Base-by-base conservation (phyloP, 2,329 filamentous ascomycete species). In the Sporothrix protearum region DNA sequence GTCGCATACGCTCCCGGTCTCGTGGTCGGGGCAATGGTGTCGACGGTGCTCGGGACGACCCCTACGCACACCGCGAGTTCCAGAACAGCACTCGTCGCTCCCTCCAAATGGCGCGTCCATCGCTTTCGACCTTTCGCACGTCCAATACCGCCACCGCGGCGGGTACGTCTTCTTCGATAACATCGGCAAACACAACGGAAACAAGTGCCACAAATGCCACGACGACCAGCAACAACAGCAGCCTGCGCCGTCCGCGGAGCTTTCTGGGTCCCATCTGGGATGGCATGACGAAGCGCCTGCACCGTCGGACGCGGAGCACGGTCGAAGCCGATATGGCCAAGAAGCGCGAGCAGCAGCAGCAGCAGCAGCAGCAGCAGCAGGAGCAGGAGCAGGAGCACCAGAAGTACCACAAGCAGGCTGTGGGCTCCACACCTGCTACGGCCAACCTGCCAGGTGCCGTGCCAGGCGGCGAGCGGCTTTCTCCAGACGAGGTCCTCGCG, bases 401-500 rank as follows among this genome's bases (percentile, higher is more conserved):
- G 14, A 19, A 67, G 33, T 25, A 36, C 53, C 57, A 16, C 9
- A 68, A 45, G 64, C 47, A 66, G 10, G 28, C 51, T 12, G 53
- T 53, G 45, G 63, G 64, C 28, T 28, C 59, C 8, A 25, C 36
- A 16, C 28, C 45, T 67, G 8, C 10, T 5, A 7, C 45, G 45
- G 9, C 53, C 3, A 5, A 14, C 42, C n/a, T 42, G 55, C 45
- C 33, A 22, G 19, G 28, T 36, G 12, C 16, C 51, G 7, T 28
- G 33, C n/a, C 61, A 19, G 45, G 36, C 49, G n/a, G 45, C 3
- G 69, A 42, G 70, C 79, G 78, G 53, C 81, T 79, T 36, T 77
- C 80, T 5, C 77, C 80, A 3, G 87, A 89, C 68, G 85, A 88
- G 71, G 83, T 88, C 69, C 75, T 87, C 76, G 83, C 84, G 73